Evolutionary conservation across 441 rosid genomes (phyloP), one percentile per base, ranked within the genome.

Genomic region (Adansonia grandidieri): DNA sequence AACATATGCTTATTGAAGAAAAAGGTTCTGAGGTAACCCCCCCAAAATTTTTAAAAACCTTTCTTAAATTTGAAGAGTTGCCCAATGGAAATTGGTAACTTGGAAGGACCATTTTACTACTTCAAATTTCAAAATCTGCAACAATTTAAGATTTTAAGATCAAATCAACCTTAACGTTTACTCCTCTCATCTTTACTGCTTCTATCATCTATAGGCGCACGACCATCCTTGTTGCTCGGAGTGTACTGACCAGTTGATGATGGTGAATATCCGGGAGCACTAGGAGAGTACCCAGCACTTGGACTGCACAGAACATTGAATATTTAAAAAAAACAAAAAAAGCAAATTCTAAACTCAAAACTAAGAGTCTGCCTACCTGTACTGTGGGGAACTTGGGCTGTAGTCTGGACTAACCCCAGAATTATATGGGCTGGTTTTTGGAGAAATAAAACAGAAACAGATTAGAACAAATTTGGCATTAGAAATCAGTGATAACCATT

Each of bases 231-330:
- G 20, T 83, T 83, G 65, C 94, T 89, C 11, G 96, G 96, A 22
- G 97, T 91, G 83, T 88, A 91, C 84, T 93, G 99, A 83, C 98
- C 89, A 13, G 97, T 89, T 0, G 98, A 94, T 37, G 98, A 86
- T 0, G 98, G 99, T 5, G 97, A 94, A 80, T 94, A 91, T 53
- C 99, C 97, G 0, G 98, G 97, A 5, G 95, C 93, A 82, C 94
- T 94, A 2, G 98, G 98, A 1, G 98, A 94, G 76, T 96, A 96
- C 60, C 98, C 98, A 3, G 95, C 98, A 81, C 96, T 96, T n/a
- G 96, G 97, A 82, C 89, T 89, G 85, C 76, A 69, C 63, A 65
- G 44, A 7, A 76, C 73, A 48, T 58, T 40, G 7, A 11, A 3
- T 13, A 57, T 64, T 37, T 37, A 19, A 47, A 24, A 62, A 48